A percentile compares a stretch with the other conserved stretches of the same genome.
These are phyloP conservation scores for Erysiphe pulchra DNA, from an alignment of 2,329 filamentous ascomycete genomes.

Conservation along the genomic window DNA sequence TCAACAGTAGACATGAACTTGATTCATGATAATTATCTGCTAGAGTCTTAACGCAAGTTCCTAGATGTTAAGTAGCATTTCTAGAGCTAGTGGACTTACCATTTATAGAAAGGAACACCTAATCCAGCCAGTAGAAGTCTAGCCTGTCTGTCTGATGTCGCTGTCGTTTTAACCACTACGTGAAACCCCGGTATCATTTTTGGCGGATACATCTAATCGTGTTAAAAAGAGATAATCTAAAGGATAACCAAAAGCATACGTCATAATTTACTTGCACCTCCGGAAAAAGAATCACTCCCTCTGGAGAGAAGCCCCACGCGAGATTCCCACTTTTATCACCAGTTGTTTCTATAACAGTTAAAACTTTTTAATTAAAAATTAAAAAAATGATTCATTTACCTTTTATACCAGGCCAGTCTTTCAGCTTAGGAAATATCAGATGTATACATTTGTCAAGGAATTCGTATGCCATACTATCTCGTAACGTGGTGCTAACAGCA, in stretches of 20 bases:
- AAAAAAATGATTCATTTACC: slow-evolving; percentile 14
- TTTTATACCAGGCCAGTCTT: slow-evolving; percentile 74
- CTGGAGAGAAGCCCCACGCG: slow-evolving; percentile 49
- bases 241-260: slow-evolving; percentile 26
- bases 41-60: too few species aligned
- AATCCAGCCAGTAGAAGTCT: slow-evolving; percentile 8
- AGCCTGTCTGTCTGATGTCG: slow-evolving; percentile 10
- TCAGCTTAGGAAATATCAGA: slow-evolving; percentile 78
- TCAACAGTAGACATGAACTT: too few species aligned
- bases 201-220: slow-evolving; percentile 27
- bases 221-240: slow-evolving; percentile 2
- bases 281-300: slow-evolving; percentile 62
- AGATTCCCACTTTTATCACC: slow-evolving; percentile 82
- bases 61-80: too few species aligned
- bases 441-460: slow-evolving; percentile 80
- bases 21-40: too few species aligned
- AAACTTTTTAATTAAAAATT: neutral
- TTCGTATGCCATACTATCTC: slow-evolving; percentile 61
- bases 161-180: slow-evolving; percentile 13
- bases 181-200: slow-evolving; percentile 17
- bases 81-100: slow-evolving; percentile 5
- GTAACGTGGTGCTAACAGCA: slow-evolving; percentile 52
- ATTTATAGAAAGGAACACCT: slow-evolving; percentile 11
- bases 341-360: slow-evolving; percentile 14
- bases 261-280: slow-evolving; percentile 91